Evolutionary conservation across 148 eudicot species (phyloP).

Genomic region (Camellia japonica): DNA sequence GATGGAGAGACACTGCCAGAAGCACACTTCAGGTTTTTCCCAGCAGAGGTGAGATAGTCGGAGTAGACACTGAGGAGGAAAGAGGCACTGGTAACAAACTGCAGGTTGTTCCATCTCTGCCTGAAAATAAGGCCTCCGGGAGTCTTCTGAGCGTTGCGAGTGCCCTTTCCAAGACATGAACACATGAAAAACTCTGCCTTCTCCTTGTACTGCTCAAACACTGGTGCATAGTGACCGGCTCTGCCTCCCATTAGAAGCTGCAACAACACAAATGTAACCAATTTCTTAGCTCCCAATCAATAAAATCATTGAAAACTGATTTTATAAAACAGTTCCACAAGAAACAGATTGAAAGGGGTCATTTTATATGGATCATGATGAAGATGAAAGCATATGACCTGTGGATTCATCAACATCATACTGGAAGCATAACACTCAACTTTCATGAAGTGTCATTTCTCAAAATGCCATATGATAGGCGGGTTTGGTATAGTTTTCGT

Average conservation of each 20-base stretch:
- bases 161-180: conserved; percentile 85
- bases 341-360: no score
- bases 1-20: conserved; percentile 51
- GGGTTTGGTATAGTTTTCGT: no score
- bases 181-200: conserved; percentile 95
- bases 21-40: conserved; percentile 50
- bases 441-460: no score
- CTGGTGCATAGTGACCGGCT: conserved; percentile 51
- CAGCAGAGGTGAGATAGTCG: conserved; percentile 79
- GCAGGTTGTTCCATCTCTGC: conserved; percentile 97
- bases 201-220: conserved; percentile 64
- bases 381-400: no score
- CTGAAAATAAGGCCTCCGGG: conserved; percentile 91
- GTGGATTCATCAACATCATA: no score
- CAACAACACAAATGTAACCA: neutral
- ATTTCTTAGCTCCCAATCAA: neutral
- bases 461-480: no score
- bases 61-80: conserved; percentile 86
- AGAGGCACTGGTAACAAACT: conserved; percentile 92
- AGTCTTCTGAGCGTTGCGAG: conserved; percentile 70
- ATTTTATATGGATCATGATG: no score
- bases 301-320: neutral
- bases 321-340: neutral
- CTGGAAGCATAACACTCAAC: no score
- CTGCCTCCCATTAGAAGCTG: conserved; percentile 89